A percentile compares a stretch with the other conserved stretches of the same genome.
Conservation (phyloP, 345 rosid species). For the Syzygium jambos region DNA sequence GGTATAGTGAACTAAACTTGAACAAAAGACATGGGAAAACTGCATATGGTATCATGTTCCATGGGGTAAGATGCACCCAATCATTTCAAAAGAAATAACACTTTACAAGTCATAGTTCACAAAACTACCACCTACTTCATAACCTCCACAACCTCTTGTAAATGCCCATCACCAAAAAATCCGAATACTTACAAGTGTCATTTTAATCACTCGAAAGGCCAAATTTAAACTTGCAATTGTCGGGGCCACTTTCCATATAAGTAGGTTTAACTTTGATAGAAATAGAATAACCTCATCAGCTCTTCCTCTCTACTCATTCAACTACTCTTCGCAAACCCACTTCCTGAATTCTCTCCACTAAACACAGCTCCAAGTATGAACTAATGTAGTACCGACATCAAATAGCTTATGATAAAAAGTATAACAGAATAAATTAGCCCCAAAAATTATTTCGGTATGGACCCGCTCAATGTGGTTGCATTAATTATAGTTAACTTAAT, state of each 20-base stretch:
- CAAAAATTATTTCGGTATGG: fast-evolving
- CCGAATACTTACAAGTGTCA: background rate
- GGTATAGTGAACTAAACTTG: background rate
- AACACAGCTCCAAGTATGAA: fast-evolving
- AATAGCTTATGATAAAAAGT: fast-evolving
- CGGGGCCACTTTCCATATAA: fast-evolving
- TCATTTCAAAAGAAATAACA: background rate
- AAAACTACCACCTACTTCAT: fast-evolving
- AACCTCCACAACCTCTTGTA: background rate
- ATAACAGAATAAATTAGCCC: background rate
- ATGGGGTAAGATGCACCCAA: background rate
- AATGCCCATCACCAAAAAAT: background rate
- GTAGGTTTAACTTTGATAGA: background rate
- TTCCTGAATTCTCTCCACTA: background rate
- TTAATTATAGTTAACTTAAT: background rate
- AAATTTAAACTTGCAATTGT: background rate
- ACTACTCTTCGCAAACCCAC: fast-evolving
- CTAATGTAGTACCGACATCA: background rate
- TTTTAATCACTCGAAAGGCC: background rate
- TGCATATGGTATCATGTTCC: background rate
- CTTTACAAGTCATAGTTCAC: background rate
- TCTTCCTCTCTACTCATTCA: background rate
- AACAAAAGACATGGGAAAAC: background rate
- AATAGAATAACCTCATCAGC: background rate
- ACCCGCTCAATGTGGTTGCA: background rate